Conservation (phyloP, 2,329 filamentous ascomycete species). For the Fusarium temperatum region DNA sequence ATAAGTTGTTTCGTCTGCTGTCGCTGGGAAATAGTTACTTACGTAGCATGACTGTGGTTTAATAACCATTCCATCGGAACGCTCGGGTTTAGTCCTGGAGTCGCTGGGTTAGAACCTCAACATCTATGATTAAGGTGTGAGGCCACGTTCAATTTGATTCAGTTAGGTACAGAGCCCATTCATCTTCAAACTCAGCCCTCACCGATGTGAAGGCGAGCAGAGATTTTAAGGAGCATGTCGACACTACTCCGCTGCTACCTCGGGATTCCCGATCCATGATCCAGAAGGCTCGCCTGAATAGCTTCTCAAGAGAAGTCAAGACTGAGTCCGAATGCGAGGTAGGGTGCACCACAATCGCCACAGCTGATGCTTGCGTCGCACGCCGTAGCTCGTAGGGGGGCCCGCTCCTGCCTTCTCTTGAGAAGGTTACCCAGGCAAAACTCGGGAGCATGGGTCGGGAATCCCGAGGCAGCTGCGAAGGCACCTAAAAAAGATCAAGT, state of each 20-base stretch:
- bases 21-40: too few relatives aligned
- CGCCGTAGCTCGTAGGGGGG: too few relatives aligned
- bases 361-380: too few relatives aligned
- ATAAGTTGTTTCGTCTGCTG: not conserved
- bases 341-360: too few relatives aligned
- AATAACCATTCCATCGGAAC: rapidly evolving
- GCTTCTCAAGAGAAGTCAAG: too few relatives aligned
- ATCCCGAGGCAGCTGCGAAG: too few relatives aligned
- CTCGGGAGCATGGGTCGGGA: too few relatives aligned
- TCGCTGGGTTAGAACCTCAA: not conserved
- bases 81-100: not conserved
- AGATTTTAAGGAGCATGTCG: not conserved
- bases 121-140: not conserved
- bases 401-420: too few relatives aligned
- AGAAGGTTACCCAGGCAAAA: too few relatives aligned
- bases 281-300: too few relatives aligned
- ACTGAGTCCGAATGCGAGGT: too few relatives aligned
- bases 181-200: not conserved
- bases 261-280: too few relatives aligned
- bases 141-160: not conserved
- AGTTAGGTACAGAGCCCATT: not conserved
- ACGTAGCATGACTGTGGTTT: rapidly evolving
- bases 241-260: not conserved
- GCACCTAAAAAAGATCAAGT: not conserved
- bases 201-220: not conserved